A percentile compares a stretch with the other conserved stretches of the same genome.
Conservation (phyloP, 805 yeast species). For the Candida ficus region DNA sequence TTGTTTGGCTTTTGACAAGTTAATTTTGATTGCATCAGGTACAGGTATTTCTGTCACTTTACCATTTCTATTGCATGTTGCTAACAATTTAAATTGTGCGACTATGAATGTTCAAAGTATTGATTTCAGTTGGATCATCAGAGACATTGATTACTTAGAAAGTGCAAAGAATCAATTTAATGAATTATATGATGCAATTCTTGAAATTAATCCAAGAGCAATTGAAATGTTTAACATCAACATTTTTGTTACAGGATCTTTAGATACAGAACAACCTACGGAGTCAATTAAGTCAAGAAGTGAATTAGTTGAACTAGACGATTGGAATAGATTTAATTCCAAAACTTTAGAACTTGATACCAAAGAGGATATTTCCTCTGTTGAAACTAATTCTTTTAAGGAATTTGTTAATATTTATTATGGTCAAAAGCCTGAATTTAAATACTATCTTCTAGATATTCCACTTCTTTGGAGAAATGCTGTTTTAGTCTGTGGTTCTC, state of each 20-base stretch:
- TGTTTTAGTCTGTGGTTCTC: conserved; percentile 43
- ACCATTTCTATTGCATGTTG: no score
- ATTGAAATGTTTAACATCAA: conserved; percentile 18
- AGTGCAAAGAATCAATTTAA: no score
- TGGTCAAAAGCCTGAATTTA: conserved; percentile 15
- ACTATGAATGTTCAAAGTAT: no score
- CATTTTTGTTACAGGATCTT: conserved; percentile 28
- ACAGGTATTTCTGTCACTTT: no score
- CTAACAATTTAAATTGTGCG: no score
- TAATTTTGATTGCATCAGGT: no score
- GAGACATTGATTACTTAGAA: no score
- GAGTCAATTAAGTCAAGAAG: neutral
- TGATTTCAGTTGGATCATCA: no score
- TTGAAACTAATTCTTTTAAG: neutral
- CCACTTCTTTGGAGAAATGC: conserved; percentile 28
- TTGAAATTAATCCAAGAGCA: conserved; percentile 37
- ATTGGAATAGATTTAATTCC: neutral
- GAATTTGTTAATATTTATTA: conserved; percentile 3
- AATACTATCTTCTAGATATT: neutral
- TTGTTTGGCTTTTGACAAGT: no score
- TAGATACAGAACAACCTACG: conserved; percentile 1
- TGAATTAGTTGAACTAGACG: neutral
- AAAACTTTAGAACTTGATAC: no score
- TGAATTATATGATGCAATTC: no score
- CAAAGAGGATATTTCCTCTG: neutral